A percentile compares a stretch with the other conserved stretches of the same genome.
phyloP scores from a whole-genome alignment of 1,284 basidiomycete species.

The Melanopsichium pennsylvanicum region DNA sequence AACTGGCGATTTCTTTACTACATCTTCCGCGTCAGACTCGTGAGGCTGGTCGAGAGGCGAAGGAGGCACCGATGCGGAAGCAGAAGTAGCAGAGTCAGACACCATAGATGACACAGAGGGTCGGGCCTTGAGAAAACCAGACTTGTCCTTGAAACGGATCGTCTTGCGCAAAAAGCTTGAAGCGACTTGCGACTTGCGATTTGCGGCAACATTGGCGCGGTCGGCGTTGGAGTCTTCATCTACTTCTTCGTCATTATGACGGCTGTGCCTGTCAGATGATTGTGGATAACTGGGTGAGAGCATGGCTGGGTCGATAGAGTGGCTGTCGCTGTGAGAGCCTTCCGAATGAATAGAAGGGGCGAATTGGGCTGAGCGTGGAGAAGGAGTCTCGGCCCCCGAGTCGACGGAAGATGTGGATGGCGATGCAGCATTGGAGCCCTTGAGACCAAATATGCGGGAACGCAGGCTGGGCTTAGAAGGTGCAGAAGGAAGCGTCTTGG shows the following conservation, averaged over 20 bases:
- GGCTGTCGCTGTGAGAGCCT: constrained; percentile 10
- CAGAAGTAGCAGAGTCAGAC: constrained; percentile 20
- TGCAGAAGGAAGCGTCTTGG: neutral
- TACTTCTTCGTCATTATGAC: constrained; percentile 9
- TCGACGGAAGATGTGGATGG: constrained; percentile 13
- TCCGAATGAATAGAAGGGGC: constrained; percentile 25
- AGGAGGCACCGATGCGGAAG: constrained; percentile 19
- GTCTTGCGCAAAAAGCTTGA: constrained; percentile 38
- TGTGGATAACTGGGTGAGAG: constrained; percentile 5
- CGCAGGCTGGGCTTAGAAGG: constrained; percentile 35
- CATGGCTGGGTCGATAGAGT: neutral
- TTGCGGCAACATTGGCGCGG: neutral
- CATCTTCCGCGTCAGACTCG: constrained; percentile 14
- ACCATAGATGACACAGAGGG: constrained; percentile 17
- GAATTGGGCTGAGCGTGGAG: constrained; percentile 22
- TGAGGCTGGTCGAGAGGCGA: constrained; percentile 22
- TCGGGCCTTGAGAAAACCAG: constrained; percentile 25
- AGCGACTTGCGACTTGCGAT: constrained; percentile 23
- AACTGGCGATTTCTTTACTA: neutral
- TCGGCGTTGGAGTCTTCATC: constrained; percentile 1
- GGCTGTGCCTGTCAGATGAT: constrained; percentile 6
- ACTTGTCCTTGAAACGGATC: constrained; percentile 42
- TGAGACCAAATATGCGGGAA: constrained; percentile 39
- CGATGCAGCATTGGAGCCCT: constrained; percentile 12
- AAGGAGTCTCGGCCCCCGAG: constrained; percentile 20